Percentiles rank a stretch among this genome's conserved stretches.
phyloP scores from a whole-genome alignment of 192 early-diverging fungal species.

The Pilaira anomala region DNA sequence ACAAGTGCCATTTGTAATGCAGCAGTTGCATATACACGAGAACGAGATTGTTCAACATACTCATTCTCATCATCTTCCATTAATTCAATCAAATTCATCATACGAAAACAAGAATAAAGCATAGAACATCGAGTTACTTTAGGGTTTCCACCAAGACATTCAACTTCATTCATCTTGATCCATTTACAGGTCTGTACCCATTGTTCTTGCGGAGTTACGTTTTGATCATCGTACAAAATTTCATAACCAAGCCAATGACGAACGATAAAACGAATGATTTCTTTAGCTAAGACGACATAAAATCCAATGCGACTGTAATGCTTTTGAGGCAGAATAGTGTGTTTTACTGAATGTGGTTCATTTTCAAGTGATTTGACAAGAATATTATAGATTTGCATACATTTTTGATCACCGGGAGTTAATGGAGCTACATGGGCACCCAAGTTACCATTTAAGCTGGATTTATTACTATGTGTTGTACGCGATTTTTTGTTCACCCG shows the following conservation, averaged over 20 bases:
- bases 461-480: not conserved
- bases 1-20: constrained; percentile 30
- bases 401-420: constrained; percentile 15
- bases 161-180: constrained; percentile 36
- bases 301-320: not conserved
- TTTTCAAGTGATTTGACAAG: constrained; percentile 11
- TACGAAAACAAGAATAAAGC: constrained; percentile 29
- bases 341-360: not conserved
- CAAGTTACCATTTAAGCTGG: not conserved
- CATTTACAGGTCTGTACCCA: constrained; percentile 29
- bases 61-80: constrained; percentile 24
- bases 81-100: constrained; percentile 31
- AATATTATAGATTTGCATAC: constrained; percentile 13
- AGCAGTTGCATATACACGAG: constrained; percentile 37
- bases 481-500: constrained; percentile 2
- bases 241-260: constrained; percentile 25
- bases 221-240: constrained; percentile 23
- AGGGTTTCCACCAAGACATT: constrained; percentile 34
- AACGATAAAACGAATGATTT: constrained; percentile 17
- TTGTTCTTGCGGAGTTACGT: constrained; percentile 14
- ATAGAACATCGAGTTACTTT: constrained; percentile 18
- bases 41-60: constrained; percentile 14
- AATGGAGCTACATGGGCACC: not conserved
- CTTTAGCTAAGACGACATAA: not conserved
- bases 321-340: not conserved